Evolutionary conservation across 768 basidiomycete species (phyloP).

Genomic region (Leccinum imitatum): DNA sequence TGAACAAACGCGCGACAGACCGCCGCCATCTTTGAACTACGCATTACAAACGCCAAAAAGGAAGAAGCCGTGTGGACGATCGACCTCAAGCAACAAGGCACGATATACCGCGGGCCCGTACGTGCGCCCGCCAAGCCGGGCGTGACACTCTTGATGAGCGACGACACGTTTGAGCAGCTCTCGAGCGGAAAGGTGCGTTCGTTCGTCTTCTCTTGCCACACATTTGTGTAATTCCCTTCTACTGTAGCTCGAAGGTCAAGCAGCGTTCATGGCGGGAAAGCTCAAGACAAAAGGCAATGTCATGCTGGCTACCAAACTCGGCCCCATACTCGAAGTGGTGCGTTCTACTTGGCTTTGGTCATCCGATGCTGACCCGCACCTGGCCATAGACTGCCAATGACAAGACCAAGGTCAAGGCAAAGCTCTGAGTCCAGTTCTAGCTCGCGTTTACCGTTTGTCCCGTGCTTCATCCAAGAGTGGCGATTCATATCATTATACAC

Average conservation of each 20-base stretch:
- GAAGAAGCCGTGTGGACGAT: conserved; percentile 85
- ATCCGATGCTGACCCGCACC: background rate
- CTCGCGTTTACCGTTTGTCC: background rate
- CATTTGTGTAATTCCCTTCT: too few relatives aligned
- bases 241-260: conserved; percentile 91
- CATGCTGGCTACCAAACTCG: conserved; percentile 93
- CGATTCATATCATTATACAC: conserved; percentile 21
- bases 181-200: conserved; percentile 65
- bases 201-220: background rate
- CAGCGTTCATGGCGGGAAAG: conserved; percentile 94
- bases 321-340: conserved; percentile 72
- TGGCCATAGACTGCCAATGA: conserved; percentile 28
- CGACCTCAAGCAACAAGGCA: conserved; percentile 84
- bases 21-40: conserved; percentile 86
- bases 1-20: conserved; percentile 43
- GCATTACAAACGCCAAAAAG: conserved; percentile 70
- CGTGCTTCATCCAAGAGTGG: conserved; percentile 14
- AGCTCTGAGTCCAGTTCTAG: conserved; percentile 32
- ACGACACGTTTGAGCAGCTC: conserved; percentile 72
- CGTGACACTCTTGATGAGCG: conserved; percentile 76
- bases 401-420: conserved; percentile 33
- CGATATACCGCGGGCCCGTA: conserved; percentile 66
- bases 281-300: conserved; percentile 91
- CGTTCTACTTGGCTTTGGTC: background rate
- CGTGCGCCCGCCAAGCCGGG: conserved; percentile 62